phyloP scores from a whole-genome alignment of 306 rosid species.

The Cicer yamashitae region DNA sequence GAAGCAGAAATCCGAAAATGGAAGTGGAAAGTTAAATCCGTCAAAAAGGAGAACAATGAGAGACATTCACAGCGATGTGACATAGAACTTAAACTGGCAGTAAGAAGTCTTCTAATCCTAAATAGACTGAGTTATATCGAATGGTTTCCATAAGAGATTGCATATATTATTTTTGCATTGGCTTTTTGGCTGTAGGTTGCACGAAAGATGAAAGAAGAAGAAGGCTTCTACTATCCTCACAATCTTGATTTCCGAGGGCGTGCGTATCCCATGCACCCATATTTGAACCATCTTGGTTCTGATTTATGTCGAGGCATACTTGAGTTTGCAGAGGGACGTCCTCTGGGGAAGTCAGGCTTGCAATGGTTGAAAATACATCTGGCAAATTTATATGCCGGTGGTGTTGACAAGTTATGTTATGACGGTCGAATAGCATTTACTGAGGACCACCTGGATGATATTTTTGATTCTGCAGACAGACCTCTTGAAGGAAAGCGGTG shows the following conservation, averaged over 20 bases:
- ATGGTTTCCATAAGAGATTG: slow-evolving; percentile 26
- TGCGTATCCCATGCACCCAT: slow-evolving; percentile 97
- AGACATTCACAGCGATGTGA: slow-evolving; percentile 94
- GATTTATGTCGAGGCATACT: slow-evolving; percentile 94
- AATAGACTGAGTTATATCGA: slow-evolving; percentile 37
- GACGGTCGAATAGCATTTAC: slow-evolving; percentile 76
- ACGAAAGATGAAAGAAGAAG: slow-evolving; percentile 94
- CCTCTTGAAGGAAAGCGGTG: slow-evolving; percentile 91
- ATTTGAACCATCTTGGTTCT: slow-evolving; percentile 96
- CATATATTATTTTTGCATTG: slow-evolving; percentile 36
- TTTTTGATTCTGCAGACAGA: slow-evolving; percentile 85
- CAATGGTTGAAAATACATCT: slow-evolving; percentile 95
- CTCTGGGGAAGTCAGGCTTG: slow-evolving; percentile 83
- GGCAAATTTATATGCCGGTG: slow-evolving; percentile 92
- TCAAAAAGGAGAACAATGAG: slow-evolving; percentile 75
- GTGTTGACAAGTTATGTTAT: slow-evolving; percentile 80
- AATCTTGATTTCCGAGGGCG: slow-evolving; percentile 98
- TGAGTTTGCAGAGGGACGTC: slow-evolving; percentile 93
- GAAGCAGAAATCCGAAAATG: slow-evolving; percentile 81
- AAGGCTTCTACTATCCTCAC: slow-evolving; percentile 96
- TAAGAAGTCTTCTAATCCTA: slow-evolving; percentile 58
- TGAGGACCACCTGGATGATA: slow-evolving; percentile 71
- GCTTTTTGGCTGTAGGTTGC: slow-evolving; percentile 71
- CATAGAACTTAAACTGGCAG: slow-evolving; percentile 89
- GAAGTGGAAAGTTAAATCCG: slow-evolving; percentile 86